A percentile compares a stretch with the other conserved stretches of the same genome.
These are phyloP conservation scores for Lodderomyces beijingensis DNA, from an alignment of 1,139 yeast genomes.

Conservation along the genomic window DNA sequence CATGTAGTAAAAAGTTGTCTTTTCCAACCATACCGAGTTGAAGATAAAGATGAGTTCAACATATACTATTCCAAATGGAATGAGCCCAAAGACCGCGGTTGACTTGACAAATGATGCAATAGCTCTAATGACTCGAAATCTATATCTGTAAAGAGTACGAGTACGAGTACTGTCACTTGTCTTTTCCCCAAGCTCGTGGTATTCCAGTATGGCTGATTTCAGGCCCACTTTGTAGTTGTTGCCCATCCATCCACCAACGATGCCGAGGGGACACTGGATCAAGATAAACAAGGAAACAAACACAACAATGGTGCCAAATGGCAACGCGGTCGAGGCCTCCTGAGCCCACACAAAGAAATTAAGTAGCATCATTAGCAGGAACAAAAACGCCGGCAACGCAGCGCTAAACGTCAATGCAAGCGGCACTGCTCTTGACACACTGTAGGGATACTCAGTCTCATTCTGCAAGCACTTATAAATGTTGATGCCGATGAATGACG, in stretches of 20 bases:
- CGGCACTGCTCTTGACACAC: slow-evolving; percentile 12
- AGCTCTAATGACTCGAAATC: no score
- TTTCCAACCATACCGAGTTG: slow-evolving; percentile 76
- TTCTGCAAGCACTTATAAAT: slow-evolving; percentile 52
- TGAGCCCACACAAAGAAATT: slow-evolving; percentile 74
- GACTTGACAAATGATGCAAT: slow-evolving; percentile 10
- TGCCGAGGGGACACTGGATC: slow-evolving; percentile 68
- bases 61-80: slow-evolving; percentile 78
- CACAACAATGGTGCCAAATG: slow-evolving; percentile 67
- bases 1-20: slow-evolving; percentile 73
- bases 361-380: slow-evolving; percentile 50
- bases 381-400: slow-evolving; percentile 53
- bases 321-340: slow-evolving; percentile 72
- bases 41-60: slow-evolving; percentile 73
- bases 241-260: slow-evolving; percentile 67
- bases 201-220: neutral
- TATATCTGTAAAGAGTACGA: neutral
- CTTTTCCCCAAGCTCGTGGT: neutral
- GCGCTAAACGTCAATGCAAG: slow-evolving; percentile 57
- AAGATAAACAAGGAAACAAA: slow-evolving; percentile 55
- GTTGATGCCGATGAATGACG: slow-evolving; percentile 68
- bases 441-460: slow-evolving; percentile 24
- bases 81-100: slow-evolving; percentile 50
- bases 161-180: neutral
- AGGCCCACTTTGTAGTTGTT: slow-evolving; percentile 24